phyloP scores from a whole-genome alignment of 768 basidiomycete genomes.

The Hericium erinaceus region DNA sequence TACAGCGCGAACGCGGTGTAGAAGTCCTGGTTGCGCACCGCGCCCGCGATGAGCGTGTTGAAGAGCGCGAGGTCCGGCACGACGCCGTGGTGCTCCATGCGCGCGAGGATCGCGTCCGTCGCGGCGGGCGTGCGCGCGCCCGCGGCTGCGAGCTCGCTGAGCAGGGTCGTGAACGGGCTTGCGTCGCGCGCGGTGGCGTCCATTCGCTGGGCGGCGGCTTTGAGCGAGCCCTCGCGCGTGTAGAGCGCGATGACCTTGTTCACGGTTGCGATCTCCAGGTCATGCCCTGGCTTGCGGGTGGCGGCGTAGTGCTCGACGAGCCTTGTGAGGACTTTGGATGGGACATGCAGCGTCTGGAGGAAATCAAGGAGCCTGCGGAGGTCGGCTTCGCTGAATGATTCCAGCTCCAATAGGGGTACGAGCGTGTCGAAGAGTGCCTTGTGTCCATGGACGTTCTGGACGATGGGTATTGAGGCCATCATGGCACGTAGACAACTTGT shows the following conservation, averaged over 20 bases:
- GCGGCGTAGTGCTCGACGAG: constrained; percentile 10
- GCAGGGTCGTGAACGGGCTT: constrained; percentile 30
- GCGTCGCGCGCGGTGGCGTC: constrained; percentile 15
- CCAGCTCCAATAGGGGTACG: constrained; percentile 18
- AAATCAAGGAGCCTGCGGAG: constrained; percentile 28
- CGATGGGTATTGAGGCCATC: constrained; percentile 28
- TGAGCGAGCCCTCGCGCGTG: constrained; percentile 23
- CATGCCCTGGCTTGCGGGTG: constrained; percentile 2
- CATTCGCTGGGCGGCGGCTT: constrained; percentile 21
- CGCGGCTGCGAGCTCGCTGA: constrained; percentile 26
- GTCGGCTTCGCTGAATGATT: constrained; percentile 5
- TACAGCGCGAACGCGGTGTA: constrained; percentile 36
- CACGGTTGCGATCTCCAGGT: constrained; percentile 10
- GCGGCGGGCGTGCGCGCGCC: constrained; percentile 18
- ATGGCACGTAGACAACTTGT: constrained; percentile 30
- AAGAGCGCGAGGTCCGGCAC: constrained; percentile 32
- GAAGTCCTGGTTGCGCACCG: constrained; percentile 24
- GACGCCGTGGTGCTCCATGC: constrained; percentile 30
- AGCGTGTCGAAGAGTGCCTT: constrained; percentile 13
- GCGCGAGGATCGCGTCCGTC: constrained; percentile 27
- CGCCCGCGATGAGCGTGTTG: constrained; percentile 37
- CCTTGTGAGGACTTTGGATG: constrained; percentile 7
- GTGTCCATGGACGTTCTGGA: constrained; percentile 15
- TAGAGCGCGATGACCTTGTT: constrained; percentile 18
- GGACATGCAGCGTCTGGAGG: constrained; percentile 7